phyloP scores from a whole-genome alignment of 2,329 filamentous ascomycete genomes.

The Colletotrichum sp. region DNA sequence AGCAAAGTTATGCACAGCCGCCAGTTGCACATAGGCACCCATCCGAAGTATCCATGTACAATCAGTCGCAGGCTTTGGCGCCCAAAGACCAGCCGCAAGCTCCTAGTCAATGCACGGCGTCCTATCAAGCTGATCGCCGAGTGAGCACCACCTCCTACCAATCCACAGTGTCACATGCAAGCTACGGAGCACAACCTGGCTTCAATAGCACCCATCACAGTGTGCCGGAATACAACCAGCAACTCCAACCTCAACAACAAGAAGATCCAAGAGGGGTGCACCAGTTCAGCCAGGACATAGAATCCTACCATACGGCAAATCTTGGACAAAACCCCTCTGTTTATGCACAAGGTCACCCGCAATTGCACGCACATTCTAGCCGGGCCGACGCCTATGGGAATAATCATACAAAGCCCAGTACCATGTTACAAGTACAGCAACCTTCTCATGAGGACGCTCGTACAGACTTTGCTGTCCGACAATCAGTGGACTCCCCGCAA shows the following conservation, averaged over 20 bases:
- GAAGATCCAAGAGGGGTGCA: neutral
- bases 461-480: neutral
- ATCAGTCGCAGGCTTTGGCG: neutral
- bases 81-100: neutral
- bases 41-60: slow-evolving; percentile 1
- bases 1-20: slow-evolving; percentile 19
- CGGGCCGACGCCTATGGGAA: neutral
- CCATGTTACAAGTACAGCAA: neutral
- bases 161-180: neutral
- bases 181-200: neutral
- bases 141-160: slow-evolving; percentile 9
- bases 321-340: neutral
- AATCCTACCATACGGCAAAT: neutral
- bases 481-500: neutral
- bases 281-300: neutral
- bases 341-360: neutral
- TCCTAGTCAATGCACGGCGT: neutral
- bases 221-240: neutral
- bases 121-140: neutral
- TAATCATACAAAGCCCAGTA: neutral
- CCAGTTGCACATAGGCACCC: neutral
- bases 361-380: neutral
- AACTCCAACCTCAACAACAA: neutral
- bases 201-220: neutral
- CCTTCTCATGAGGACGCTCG: neutral